Percentiles rank a stretch among this genome's conserved stretches.
Evolutionary conservation across 2,329 filamentous ascomycete genomes (phyloP).

Genomic region (Colletotrichum caudatum): DNA sequence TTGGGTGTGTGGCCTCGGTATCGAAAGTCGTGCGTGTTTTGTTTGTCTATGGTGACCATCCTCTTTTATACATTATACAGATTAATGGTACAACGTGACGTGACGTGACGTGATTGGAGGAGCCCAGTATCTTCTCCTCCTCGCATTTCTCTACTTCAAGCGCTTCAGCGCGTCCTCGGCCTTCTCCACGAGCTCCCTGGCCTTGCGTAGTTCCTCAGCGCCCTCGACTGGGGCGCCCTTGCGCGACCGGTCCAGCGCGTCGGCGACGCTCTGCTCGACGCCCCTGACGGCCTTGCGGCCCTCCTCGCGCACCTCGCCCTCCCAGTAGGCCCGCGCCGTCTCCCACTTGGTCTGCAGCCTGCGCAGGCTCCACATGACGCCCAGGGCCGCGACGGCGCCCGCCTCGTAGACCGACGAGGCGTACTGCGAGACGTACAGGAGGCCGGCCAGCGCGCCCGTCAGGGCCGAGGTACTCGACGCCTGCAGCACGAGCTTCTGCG

Average conservation of each 20-base stretch:
- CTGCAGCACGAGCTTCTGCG: constrained; percentile 80
- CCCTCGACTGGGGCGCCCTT: constrained; percentile 45
- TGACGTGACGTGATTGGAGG: constrained; percentile 1
- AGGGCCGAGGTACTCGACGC: constrained; percentile 79
- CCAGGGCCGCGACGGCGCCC: constrained; percentile 71
- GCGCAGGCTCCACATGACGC: constrained; percentile 69
- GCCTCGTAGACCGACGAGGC: constrained; percentile 70
- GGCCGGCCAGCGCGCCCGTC: constrained; percentile 64
- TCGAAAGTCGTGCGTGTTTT: background rate
- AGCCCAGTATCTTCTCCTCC: background rate
- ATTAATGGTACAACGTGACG: constrained; percentile 35
- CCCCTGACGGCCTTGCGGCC: constrained; percentile 71
- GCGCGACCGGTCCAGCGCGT: constrained; percentile 56
- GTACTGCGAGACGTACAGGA: constrained; percentile 68
- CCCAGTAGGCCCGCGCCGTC: constrained; percentile 69
- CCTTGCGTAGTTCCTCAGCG: constrained; percentile 53
- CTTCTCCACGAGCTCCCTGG: constrained; percentile 60
- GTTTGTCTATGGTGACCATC: constrained; percentile 27
- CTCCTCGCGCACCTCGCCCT: constrained; percentile 75
- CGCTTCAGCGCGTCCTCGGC: constrained; percentile 62
- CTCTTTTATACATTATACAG: constrained; percentile 39
- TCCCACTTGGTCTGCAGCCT: constrained; percentile 74
- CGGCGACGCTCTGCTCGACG: constrained; percentile 65
- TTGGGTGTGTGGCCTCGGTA: background rate
- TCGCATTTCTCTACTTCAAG: constrained; percentile 56